A percentile compares a stretch with the other conserved stretches of the same genome.
Conservation (phyloP, 1,284 basidiomycete species). For the Leccinum pseudoinsigne region DNA sequence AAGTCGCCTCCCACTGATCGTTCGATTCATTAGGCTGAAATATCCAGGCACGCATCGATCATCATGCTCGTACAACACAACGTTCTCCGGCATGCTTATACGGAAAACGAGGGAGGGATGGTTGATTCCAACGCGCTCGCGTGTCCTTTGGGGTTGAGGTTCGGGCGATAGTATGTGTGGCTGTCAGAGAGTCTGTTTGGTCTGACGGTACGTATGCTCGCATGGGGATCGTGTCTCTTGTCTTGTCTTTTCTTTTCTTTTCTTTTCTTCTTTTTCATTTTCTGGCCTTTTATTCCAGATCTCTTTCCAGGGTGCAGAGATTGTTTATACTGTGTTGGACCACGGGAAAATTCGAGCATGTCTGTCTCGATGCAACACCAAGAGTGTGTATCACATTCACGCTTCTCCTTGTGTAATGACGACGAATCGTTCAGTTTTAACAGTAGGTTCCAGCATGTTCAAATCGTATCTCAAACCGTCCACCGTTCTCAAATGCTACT, state of each 20-base stretch:
- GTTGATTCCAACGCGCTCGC: slow-evolving; percentile 79
- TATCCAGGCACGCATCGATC: slow-evolving; percentile 70
- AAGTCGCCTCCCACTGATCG: slow-evolving; percentile 74
- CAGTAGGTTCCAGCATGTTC: slow-evolving; percentile 48
- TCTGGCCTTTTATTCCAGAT: background rate
- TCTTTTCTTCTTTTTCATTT: too few relatives aligned
- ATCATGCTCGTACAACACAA: slow-evolving; percentile 92
- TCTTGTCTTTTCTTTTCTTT: background rate
- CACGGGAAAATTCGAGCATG: slow-evolving; percentile 80
- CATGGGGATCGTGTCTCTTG: background rate
- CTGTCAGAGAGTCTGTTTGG: slow-evolving; percentile 73
- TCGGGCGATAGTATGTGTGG: slow-evolving; percentile 72
- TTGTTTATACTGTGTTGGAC: slow-evolving; percentile 76
- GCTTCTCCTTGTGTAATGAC: background rate
- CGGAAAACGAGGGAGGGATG: slow-evolving; percentile 73
- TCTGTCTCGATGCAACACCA: slow-evolving; percentile 53
- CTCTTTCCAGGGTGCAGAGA: slow-evolving; percentile 63
- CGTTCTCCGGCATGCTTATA: slow-evolving; percentile 80
- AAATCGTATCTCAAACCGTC: slow-evolving; percentile 70
- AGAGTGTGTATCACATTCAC: slow-evolving; percentile 44
- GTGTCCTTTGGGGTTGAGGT: slow-evolving; percentile 76
- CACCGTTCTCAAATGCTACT: slow-evolving; percentile 62
- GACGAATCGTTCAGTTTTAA: background rate
- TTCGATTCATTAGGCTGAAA: slow-evolving; percentile 60
- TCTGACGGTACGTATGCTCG: slow-evolving; percentile 51